phyloP scores from a whole-genome alignment of 1,284 basidiomycete genomes.

The Cryptococcus deneoformans region DNA sequence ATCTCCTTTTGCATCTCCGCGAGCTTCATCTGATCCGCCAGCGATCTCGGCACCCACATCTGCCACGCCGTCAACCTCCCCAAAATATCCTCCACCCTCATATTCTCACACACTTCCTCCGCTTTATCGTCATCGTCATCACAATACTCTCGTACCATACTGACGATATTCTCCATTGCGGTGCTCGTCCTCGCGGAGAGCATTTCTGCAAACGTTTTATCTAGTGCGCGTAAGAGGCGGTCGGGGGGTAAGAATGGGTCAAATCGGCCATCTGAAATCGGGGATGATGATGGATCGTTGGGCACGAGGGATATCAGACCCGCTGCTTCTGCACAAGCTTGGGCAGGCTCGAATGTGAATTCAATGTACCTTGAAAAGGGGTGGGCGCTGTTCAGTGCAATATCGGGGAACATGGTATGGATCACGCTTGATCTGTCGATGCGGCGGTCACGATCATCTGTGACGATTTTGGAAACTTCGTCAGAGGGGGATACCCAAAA shows the following conservation, averaged over 20 bases:
- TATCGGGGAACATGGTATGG: conserved; percentile 9
- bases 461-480: conserved; percentile 21
- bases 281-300: neutral
- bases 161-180: conserved; percentile 2
- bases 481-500: conserved; percentile 34
- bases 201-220: conserved; percentile 4
- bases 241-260: conserved; percentile 17
- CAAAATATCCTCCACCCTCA: conserved; percentile 4
- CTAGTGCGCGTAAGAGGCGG: conserved; percentile 5
- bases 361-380: conserved; percentile 2
- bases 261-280: neutral
- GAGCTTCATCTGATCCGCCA: conserved; percentile 2
- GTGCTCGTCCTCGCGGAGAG: neutral
- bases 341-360: neutral
- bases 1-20: neutral
- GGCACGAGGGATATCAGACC: conserved; percentile 8
- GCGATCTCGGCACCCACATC: conserved; percentile 6
- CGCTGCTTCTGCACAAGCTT: neutral
- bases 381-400: conserved; percentile 4
- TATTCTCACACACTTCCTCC: conserved; percentile 5
- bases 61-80: conserved; percentile 2
- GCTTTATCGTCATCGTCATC: conserved; percentile 9
- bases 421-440: neutral
- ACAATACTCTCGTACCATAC: neutral
- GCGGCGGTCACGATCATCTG: neutral